Evolutionary conservation across 169 alveolate genomes (phyloP), one percentile per base, ranked within the genome.

Genomic region (Theileria orientalis): DNA sequence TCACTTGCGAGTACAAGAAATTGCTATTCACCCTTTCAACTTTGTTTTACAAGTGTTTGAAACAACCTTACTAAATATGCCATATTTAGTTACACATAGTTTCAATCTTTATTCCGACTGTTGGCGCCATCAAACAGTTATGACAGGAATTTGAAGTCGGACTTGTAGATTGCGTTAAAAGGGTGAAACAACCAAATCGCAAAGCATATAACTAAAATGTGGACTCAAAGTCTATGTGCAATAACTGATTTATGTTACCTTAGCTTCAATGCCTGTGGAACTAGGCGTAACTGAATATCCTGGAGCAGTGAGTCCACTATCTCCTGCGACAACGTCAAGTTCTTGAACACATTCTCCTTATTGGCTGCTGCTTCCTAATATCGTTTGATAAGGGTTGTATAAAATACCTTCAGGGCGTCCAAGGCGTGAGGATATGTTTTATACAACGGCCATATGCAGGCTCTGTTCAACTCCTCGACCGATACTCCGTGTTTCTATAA

Each of bases 381-480:
- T 35, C 3, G 8, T 3, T 3, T 35, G 33, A 57, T 30, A 59
- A 11, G 5, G 29, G 52, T 23, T 60, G 47, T 56, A 66, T 75
- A 33, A 62, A 76, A 16, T 35, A 77, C 88, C 90, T 95, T 94
- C 61, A 97, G 95, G 14, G 99, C 99, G 77, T 96, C 99, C 44
- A 90, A 87, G 11, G 99, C 99, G 71, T 96, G 97, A 19, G 94
- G 96, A 78, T 95, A 95, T 56, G 91, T 94, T 76, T 93, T 92
- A 89, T 96, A 95, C 47, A 97, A 86, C 11, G 99, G 99, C 99
- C 99, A 97, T 33, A 94, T 94, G 51, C 96, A 92, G 49, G 75
- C 89, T 67, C 94, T 87, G 85, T 96, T 95, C 27, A 97, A 87
- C 44, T 83, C 94, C 77, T 95, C 98, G 25, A 97, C 97, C 19